phyloP scores from a whole-genome alignment of 192 early-diverging fungal genomes.

The Jimgerdemannia flammicorona region DNA sequence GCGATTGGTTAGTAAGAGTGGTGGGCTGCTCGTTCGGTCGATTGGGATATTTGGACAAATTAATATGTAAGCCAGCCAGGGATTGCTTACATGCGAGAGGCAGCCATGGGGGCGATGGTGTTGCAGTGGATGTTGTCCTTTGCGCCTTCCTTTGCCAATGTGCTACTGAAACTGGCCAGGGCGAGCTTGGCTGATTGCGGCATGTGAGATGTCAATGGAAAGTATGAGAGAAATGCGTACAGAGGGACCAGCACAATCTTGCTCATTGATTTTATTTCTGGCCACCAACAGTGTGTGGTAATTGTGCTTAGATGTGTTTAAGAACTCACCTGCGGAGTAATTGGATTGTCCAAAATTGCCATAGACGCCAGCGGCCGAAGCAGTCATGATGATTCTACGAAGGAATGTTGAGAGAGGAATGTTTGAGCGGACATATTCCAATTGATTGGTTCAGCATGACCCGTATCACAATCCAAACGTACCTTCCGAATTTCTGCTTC shows the following conservation, averaged over 20 bases:
- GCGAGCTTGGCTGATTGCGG: constrained; percentile 82
- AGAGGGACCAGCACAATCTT: neutral
- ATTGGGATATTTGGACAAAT: neutral
- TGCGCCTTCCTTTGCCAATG: constrained; percentile 91
- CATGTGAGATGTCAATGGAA: constrained; percentile 6
- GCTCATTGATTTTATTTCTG: neutral
- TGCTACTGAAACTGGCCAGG: constrained; percentile 84
- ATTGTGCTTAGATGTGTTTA: neutral
- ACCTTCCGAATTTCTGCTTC: constrained; percentile 91
- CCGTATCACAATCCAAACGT: neutral
- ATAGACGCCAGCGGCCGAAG: constrained; percentile 97
- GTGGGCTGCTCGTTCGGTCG: neutral
- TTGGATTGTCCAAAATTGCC: constrained; percentile 97
- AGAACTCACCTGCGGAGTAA: constrained; percentile 66
- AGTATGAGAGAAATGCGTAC: neutral
- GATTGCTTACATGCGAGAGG: constrained; percentile 75
- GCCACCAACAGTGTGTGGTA: no score
- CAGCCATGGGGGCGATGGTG: constrained; percentile 96
- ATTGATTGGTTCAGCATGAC: neutral
- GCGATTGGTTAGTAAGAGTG: constrained; percentile 42
- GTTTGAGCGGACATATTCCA: no score
- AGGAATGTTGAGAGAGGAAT: neutral
- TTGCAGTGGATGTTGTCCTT: constrained; percentile 93
- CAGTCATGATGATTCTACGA: constrained; percentile 74
- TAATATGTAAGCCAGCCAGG: constrained; percentile 2